A percentile compares a stretch with the other conserved stretches of the same genome.
Conservation (phyloP, 2,329 filamentous ascomycete species). For the Hymenoscyphus infarciens region DNA sequence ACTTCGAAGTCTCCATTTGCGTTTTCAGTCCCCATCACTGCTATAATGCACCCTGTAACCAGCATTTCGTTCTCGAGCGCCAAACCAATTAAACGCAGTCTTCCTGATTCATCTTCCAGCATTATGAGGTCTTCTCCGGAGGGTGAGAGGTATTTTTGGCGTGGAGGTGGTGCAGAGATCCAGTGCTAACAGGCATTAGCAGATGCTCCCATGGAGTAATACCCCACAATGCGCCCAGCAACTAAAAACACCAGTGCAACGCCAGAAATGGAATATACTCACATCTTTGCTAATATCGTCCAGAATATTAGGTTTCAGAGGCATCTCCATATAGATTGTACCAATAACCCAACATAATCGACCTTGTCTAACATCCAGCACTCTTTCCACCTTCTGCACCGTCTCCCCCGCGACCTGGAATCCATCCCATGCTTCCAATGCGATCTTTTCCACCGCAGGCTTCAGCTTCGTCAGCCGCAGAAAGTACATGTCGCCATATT, state of each 20-base stretch:
- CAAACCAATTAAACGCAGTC: constrained; percentile 73
- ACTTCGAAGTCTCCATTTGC: constrained; percentile 88
- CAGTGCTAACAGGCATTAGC: constrained; percentile 59
- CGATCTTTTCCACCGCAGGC: constrained; percentile 72
- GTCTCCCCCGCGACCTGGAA: constrained; percentile 74
- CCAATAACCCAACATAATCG: constrained; percentile 93
- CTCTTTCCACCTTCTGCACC: constrained; percentile 75
- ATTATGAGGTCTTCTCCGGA: constrained; percentile 65
- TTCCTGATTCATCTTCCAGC: constrained; percentile 93
- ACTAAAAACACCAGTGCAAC: neutral
- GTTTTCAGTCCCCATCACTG: constrained; percentile 94
- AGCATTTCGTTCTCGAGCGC: constrained; percentile 65
- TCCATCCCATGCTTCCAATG: constrained; percentile 71
- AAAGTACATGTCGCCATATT: constrained; percentile 98
- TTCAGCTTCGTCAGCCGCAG: constrained; percentile 84
- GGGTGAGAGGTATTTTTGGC: constrained; percentile 69
- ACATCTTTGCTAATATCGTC: constrained; percentile 94
- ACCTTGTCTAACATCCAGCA: constrained; percentile 92
- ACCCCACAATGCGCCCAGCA: neutral
- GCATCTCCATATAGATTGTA: constrained; percentile 97
- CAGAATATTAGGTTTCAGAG: constrained; percentile 90
- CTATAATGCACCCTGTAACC: constrained; percentile 89
- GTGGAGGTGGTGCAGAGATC: constrained; percentile 76
- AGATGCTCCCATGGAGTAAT: neutral
- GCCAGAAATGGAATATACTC: constrained; percentile 33